Conservation (phyloP, 2,329 filamentous ascomycete species). For the Fusarium sp. region DNA sequence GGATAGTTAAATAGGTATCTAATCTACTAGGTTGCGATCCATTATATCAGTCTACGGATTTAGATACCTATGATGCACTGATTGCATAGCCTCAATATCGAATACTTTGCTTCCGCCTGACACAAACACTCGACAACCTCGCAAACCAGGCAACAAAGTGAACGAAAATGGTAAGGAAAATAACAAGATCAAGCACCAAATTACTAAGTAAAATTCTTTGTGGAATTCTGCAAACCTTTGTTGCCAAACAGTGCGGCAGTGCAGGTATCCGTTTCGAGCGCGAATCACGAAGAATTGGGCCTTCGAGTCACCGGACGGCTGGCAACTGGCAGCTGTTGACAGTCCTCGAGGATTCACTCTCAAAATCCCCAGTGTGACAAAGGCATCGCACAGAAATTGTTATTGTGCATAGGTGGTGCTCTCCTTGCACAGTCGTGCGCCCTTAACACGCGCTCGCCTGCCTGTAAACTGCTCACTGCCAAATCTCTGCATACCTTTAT, state of each 20-base stretch:
- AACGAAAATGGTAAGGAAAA: background rate
- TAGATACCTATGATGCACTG: too few relatives aligned
- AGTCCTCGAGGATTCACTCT: background rate
- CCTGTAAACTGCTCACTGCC: constrained; percentile 13
- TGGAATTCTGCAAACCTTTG: too few relatives aligned
- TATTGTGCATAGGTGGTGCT: constrained; percentile 28
- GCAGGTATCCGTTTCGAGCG: constrained; percentile 20
- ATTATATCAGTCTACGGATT: background rate
- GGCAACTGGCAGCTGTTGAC: constrained; percentile 10
- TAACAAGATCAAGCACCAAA: background rate
- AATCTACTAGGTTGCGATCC: background rate
- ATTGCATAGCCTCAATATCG: too few relatives aligned
- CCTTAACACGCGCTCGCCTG: constrained; percentile 26
- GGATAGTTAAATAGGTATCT: too few relatives aligned
- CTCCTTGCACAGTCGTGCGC: constrained; percentile 21
- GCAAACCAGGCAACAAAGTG: background rate
- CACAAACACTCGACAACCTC: background rate
- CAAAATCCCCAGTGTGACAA: constrained; percentile 33
- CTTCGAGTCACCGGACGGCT: constrained; percentile 28
- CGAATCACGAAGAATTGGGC: constrained; percentile 28
- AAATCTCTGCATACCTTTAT: constrained; percentile 6
- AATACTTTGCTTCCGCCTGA: background rate
- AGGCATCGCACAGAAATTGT: constrained; percentile 17
- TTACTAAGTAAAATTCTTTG: too few relatives aligned
- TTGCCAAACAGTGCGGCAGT: constrained; percentile 7